Percentiles rank a stretch among this genome's conserved stretches.
phyloP scores from a whole-genome alignment of 2,329 filamentous ascomycete genomes.

The Aspergillus piperis region DNA sequence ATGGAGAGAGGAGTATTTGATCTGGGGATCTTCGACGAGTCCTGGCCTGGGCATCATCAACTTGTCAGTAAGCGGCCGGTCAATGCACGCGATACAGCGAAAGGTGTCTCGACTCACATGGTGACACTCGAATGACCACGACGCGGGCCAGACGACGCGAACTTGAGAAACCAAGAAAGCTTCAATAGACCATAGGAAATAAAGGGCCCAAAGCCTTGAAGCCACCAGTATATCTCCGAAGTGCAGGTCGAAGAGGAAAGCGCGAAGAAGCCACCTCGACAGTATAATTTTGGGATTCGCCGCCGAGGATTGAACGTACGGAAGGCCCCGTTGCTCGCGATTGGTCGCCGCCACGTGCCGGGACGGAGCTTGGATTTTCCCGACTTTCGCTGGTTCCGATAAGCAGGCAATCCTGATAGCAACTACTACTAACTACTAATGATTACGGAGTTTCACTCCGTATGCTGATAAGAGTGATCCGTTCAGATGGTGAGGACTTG shows the following conservation, averaged over 20 bases:
- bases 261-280: conserved; percentile 32
- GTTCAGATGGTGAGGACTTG: not conserved
- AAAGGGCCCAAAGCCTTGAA: conserved; percentile 6
- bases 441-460: not conserved
- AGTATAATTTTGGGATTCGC: conserved; percentile 29
- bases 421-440: not conserved
- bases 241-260: conserved; percentile 7
- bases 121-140: conserved; percentile 36
- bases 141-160: conserved; percentile 27
- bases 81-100: conserved; percentile 13
- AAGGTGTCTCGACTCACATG: conserved; percentile 29
- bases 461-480: not conserved
- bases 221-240: conserved; percentile 1
- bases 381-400: conserved; percentile 1
- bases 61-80: conserved; percentile 16
- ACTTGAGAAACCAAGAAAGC: conserved; percentile 11
- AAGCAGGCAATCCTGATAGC: not conserved
- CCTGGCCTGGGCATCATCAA: conserved; percentile 59
- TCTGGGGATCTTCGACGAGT: conserved; percentile 89
- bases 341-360: conserved; percentile 25
- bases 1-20: conserved; percentile 82
- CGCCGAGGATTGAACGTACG: conserved; percentile 18
- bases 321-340: conserved; percentile 13
- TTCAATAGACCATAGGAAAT: conserved; percentile 31
- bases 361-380: conserved; percentile 22